A percentile compares a stretch with the other conserved stretches of the same genome.
Conservation (phyloP, 2,329 filamentous ascomycete species). For the Fusarium nodosum region DNA sequence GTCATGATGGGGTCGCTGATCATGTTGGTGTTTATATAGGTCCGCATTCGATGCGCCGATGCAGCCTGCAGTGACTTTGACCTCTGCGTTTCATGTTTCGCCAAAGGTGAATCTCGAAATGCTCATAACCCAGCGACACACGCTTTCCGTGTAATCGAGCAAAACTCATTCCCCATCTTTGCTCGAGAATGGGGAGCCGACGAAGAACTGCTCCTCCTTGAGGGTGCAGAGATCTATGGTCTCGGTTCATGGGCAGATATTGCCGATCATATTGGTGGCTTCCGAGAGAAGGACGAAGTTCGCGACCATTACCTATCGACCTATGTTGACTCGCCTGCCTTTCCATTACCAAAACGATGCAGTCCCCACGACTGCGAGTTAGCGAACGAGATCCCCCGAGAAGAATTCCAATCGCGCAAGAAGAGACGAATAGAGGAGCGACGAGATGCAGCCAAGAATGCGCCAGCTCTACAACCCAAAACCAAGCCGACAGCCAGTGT, state of each 20-base stretch:
- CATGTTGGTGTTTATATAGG: slow-evolving; percentile 63
- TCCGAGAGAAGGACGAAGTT: slow-evolving; percentile 93
- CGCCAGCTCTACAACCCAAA: slow-evolving; percentile 86
- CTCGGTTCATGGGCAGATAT: slow-evolving; percentile 98
- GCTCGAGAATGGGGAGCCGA: slow-evolving; percentile 96
- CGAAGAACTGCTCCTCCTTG: slow-evolving; percentile 91
- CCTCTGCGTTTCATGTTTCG: slow-evolving; percentile 95
- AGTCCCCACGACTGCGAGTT: slow-evolving; percentile 85
- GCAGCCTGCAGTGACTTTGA: slow-evolving; percentile 91
- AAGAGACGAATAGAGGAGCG: slow-evolving; percentile 93
- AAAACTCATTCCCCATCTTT: slow-evolving; percentile 98
- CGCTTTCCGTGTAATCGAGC: slow-evolving; percentile 93
- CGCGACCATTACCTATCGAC: slow-evolving; percentile 92
- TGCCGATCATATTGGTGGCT: slow-evolving; percentile 97
- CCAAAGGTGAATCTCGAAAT: slow-evolving; percentile 82
- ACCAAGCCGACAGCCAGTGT: slow-evolving; percentile 97
- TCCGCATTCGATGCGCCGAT: slow-evolving; percentile 93
- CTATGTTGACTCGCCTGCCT: slow-evolving; percentile 85
- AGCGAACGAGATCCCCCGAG: slow-evolving; percentile 83
- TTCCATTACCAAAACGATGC: slow-evolving; percentile 88
- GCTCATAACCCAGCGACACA: slow-evolving; percentile 90
- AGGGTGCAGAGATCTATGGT: slow-evolving; percentile 96
- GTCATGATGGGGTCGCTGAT: slow-evolving; percentile 46
- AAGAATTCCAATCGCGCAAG: slow-evolving; percentile 93
- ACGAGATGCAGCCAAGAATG: slow-evolving; percentile 87